phyloP scores from a whole-genome alignment of 1,139 yeast species.

The Debaryomyces nepalensis region DNA sequence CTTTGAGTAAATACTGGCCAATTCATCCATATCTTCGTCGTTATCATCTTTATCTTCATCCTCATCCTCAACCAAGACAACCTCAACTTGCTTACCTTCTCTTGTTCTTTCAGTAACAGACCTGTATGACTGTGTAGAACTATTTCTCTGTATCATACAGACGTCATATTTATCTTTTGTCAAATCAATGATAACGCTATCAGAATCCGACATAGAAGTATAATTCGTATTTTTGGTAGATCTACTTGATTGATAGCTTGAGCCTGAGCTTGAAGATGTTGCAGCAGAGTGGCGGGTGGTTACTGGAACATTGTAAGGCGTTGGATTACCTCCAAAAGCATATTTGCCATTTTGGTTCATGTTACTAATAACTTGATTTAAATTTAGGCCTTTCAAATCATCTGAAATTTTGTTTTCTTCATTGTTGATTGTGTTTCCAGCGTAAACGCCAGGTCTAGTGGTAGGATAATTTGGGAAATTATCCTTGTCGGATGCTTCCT shows the following conservation, averaged over 20 bases:
- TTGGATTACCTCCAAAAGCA: neutral
- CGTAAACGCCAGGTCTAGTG: neutral
- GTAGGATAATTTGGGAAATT: constrained; percentile 9
- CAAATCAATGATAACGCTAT: constrained; percentile 48
- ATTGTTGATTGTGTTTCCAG: constrained; percentile 16
- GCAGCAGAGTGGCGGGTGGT: constrained; percentile 10
- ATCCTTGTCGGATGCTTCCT: constrained; percentile 31
- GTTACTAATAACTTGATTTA: neutral
- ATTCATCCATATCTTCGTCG: constrained; percentile 34
- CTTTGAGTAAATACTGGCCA: constrained; percentile 50
- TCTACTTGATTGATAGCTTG: constrained; percentile 39
- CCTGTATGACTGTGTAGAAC: constrained; percentile 41
- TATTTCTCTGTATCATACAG: constrained; percentile 39
- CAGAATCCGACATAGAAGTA: constrained; percentile 35
- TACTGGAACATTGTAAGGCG: neutral
- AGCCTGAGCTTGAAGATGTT: constrained; percentile 23
- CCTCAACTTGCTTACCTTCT: constrained; percentile 51
- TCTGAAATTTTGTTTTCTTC: constrained; percentile 12
- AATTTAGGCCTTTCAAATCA: neutral
- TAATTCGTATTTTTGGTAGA: constrained; percentile 26
- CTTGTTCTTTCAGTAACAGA: constrained; percentile 46
- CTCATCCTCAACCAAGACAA: constrained; percentile 49
- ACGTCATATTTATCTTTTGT: constrained; percentile 47
- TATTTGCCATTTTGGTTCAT: neutral
- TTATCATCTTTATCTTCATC: constrained; percentile 33